These are phyloP conservation scores for Fraxinus sp. DNA, from an alignment of 305 asterid species.

Conservation along the genomic window DNA sequence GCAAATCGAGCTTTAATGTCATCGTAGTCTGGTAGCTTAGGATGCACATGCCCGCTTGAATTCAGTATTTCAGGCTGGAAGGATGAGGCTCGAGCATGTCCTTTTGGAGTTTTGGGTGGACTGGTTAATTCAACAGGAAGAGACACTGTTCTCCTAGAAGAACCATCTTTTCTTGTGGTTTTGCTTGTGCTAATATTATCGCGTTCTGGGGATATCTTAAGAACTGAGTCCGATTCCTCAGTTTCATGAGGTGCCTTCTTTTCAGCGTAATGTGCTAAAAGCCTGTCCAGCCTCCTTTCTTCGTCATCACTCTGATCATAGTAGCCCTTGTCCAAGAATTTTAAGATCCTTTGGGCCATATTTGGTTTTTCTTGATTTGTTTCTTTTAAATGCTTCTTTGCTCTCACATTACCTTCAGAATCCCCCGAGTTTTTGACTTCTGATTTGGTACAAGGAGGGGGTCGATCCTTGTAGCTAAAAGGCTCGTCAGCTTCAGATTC, in stretches of 20 bases:
- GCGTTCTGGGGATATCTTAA: constrained; percentile 21
- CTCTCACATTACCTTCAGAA: constrained; percentile 11
- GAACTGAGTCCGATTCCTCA: constrained; percentile 20
- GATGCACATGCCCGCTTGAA: constrained; percentile 53
- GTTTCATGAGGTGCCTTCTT: constrained; percentile 33
- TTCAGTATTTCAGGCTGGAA: constrained; percentile 42
- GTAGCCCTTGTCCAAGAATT: constrained; percentile 32
- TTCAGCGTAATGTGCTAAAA: constrained; percentile 46
- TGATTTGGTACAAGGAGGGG: constrained; percentile 53
- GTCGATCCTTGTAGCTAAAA: constrained; percentile 28
- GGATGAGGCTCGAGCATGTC: constrained; percentile 54
- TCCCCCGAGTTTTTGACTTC: constrained; percentile 10
- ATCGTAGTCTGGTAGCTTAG: constrained; percentile 80
- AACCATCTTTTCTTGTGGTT: constrained; percentile 29
- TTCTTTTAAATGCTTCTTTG: not conserved
- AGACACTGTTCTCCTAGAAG: constrained; percentile 42
- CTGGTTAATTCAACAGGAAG: constrained; percentile 42
- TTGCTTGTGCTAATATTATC: constrained; percentile 14
- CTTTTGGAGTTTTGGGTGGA: constrained; percentile 31
- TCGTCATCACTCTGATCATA: constrained; percentile 37
- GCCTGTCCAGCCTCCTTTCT: constrained; percentile 47
- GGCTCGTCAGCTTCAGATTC: constrained; percentile 32
- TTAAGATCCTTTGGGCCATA: constrained; percentile 34
- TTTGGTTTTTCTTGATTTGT: constrained; percentile 32
- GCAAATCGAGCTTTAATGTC: constrained; percentile 69